phyloP scores from a whole-genome alignment of 345 rosid species.

The Citropsis articulata region DNA sequence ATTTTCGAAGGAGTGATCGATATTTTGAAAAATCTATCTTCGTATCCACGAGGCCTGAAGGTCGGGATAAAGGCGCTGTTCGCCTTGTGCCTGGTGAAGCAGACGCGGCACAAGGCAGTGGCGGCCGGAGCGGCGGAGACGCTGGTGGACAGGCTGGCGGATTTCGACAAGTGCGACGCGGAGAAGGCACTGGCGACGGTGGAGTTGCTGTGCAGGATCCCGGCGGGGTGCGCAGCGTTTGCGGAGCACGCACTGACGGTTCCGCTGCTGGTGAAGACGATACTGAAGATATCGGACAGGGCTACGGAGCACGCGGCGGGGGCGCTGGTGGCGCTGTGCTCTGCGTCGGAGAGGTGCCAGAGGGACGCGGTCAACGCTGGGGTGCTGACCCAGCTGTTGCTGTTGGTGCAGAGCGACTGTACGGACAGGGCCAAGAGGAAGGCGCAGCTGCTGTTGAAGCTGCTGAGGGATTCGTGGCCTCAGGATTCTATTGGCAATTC shows the following conservation, averaged over 20 bases:
- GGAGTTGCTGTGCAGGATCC: conserved; percentile 79
- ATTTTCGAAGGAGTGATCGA: conserved; percentile 78
- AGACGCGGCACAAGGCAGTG: conserved; percentile 74
- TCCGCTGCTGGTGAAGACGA: conserved; percentile 68
- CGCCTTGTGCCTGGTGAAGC: conserved; percentile 79
- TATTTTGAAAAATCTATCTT: conserved; percentile 43
- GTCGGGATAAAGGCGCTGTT: conserved; percentile 76
- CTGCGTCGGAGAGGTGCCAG: conserved; percentile 66
- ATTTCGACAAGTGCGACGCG: conserved; percentile 78
- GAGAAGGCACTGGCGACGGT: conserved; percentile 83
- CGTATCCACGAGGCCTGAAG: conserved; percentile 66
- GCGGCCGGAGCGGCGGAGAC: conserved; percentile 71
- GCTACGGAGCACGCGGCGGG: conserved; percentile 98
- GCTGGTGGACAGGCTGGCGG: conserved; percentile 63
- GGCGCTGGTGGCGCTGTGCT: conserved; percentile 67
- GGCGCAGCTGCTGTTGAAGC: conserved; percentile 85
- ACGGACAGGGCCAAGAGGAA: conserved; percentile 96
- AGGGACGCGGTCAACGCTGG: conserved; percentile 87
- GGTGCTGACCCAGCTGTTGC: conserved; percentile 72
- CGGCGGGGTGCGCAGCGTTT: conserved; percentile 68
- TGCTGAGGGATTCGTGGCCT: conserved; percentile 85
- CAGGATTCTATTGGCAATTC: conserved; percentile 52
- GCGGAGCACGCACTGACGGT: conserved; percentile 72
- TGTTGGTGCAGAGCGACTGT: conserved; percentile 90
- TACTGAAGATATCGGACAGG: conserved; percentile 73